Conservation (phyloP, 1,284 basidiomycete genomes). For the Boletellus deceptivus region DNA sequence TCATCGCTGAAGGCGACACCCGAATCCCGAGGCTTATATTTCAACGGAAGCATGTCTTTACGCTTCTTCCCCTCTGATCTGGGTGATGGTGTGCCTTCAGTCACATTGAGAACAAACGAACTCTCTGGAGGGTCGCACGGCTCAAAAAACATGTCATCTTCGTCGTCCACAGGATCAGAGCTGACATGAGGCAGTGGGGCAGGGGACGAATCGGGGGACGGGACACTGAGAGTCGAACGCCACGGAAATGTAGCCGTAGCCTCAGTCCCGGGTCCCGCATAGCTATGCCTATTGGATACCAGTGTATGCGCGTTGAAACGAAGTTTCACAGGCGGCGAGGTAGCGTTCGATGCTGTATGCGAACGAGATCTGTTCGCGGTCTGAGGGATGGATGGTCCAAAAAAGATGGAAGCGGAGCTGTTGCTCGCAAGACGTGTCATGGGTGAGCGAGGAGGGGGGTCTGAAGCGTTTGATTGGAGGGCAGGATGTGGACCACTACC, state of each 20-base stretch:
- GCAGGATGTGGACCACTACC: slow-evolving; percentile 26
- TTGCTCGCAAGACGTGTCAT: slow-evolving; percentile 43
- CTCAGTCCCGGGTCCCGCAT: slow-evolving; percentile 39
- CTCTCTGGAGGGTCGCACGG: slow-evolving; percentile 38
- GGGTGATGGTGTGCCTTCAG: slow-evolving; percentile 57
- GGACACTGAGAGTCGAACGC: slow-evolving; percentile 40
- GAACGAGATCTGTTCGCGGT: slow-evolving; percentile 19
- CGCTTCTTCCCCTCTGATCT: slow-evolving; percentile 40
- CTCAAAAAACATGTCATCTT: slow-evolving; percentile 62
- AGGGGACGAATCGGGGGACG: slow-evolving; percentile 53
- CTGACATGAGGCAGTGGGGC: slow-evolving; percentile 26
- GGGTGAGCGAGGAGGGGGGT: slow-evolving; percentile 30
- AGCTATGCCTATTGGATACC: slow-evolving; percentile 57
- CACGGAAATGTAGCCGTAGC: slow-evolving; percentile 37
- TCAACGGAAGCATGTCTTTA: slow-evolving; percentile 50
- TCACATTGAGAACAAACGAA: slow-evolving; percentile 57
- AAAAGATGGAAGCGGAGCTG: slow-evolving; percentile 67
- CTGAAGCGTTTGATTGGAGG: slow-evolving; percentile 12
- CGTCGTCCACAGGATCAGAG: slow-evolving; percentile 38
- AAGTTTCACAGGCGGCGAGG: slow-evolving; percentile 6
- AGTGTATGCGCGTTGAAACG: slow-evolving; percentile 28
- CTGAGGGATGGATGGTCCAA: slow-evolving; percentile 60
- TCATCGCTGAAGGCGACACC: slow-evolving; percentile 62
- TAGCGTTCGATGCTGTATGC: slow-evolving; percentile 24
- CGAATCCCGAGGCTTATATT: slow-evolving; percentile 70